A percentile compares a stretch with the other conserved stretches of the same genome.
Conservation (phyloP, 331 rosid genomes). For the Quercus tomentella region DNA sequence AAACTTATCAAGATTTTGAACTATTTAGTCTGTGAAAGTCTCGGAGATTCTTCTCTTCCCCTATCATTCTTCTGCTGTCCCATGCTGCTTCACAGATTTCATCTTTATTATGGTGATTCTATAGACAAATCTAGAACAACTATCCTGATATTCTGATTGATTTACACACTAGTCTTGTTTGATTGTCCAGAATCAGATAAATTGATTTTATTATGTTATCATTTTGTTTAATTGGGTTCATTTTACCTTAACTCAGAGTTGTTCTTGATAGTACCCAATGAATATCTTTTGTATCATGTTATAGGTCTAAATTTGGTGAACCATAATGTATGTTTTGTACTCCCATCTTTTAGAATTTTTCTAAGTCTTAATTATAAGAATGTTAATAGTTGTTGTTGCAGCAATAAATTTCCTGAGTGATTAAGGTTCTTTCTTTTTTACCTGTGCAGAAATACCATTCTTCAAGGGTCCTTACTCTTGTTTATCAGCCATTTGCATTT, state of each 20-base stretch:
- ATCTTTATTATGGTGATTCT: not conserved
- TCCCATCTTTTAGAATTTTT: not conserved
- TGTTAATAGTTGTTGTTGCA: not conserved
- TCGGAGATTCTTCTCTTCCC: not conserved
- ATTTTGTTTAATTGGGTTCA: not conserved
- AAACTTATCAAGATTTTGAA: not conserved
- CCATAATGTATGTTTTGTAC: not conserved
- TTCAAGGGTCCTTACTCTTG: slow-evolving; percentile 74
- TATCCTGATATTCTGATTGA: not conserved
- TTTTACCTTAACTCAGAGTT: not conserved
- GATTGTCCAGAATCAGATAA: not conserved
- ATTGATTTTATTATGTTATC: not conserved
- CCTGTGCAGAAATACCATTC: slow-evolving; percentile 70
- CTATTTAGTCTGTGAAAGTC: not conserved
- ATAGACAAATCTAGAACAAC: not conserved
- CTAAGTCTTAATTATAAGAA: not conserved
- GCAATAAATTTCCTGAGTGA: not conserved
- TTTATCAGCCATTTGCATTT: slow-evolving; percentile 86
- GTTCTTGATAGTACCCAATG: not conserved
- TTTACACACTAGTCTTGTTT: not conserved
- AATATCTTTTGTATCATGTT: not conserved
- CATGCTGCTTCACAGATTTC: not conserved
- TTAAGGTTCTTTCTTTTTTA: not conserved
- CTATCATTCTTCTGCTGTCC: not conserved
- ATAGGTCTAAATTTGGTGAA: not conserved